Evolutionary conservation across 2,329 filamentous ascomycete genomes (phyloP), one percentile per base, ranked within the genome.

Genomic region (Xylaria sp.): DNA sequence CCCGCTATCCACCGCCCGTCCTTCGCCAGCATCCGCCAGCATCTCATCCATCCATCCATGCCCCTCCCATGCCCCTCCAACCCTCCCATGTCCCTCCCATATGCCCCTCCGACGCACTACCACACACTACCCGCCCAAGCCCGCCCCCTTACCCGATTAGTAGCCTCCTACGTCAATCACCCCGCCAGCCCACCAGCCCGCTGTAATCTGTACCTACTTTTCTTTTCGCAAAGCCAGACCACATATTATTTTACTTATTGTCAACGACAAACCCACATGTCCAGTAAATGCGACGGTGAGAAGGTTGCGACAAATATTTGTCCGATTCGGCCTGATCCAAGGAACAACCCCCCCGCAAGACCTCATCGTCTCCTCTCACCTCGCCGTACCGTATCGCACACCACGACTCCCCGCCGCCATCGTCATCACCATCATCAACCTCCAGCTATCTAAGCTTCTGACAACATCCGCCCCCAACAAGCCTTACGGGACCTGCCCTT

Each of bases 161-260:
- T 57, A 59, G 61, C 44, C 7, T 48, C 41, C 54, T 65, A 65
- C 63, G 63, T 65, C 63, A 65, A 60, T 60, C 49, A 51, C 59
- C 57, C 47, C 49, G 48, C 50, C 46, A 56, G 54, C 50, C 54
- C 50, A 42, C 53, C 42, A n/a, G 51, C 54, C 43, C 17, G 26
- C 22, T 26, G 29, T 37, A 44, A 46, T 56, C 40, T 43, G 37
- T 39, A 29, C 24, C 43, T 39, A 29, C 24, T 42, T 46, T 37
- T 52, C 34, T 34, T 26, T 48, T 50, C 17, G 39, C 26, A 43
- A 11, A 20, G 17, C 53, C 37, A 50, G 18, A 40, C 46, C 26
- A 37, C 29, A 39, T 26, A 53, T 46, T n/a, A n/a, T n/a, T n/a
- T n/a, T n/a, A n/a, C n/a, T n/a, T 40, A 43, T 46, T 48, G 43